Evolutionary conservation across 2,329 filamentous ascomycete genomes (phyloP).

Genomic region (Phyllosticta citrichinensis): DNA sequence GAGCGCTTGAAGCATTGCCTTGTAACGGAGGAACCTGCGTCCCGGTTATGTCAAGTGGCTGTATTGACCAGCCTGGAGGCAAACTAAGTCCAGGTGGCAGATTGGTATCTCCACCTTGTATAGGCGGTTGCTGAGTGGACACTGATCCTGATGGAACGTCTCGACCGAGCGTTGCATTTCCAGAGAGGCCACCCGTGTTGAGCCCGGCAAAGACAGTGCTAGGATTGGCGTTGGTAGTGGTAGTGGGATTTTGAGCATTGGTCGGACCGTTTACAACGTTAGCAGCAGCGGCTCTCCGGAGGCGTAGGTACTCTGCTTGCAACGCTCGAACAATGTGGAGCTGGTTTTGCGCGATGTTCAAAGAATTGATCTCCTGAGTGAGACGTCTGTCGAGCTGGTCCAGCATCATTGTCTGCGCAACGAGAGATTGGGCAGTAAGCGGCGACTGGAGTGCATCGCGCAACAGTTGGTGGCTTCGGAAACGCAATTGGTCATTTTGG

Average conservation of each 20-base stretch:
- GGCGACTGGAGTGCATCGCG: conserved; percentile 4
- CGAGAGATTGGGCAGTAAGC: conserved; percentile 8
- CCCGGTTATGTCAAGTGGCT: conserved; percentile 10
- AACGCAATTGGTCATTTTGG: neutral
- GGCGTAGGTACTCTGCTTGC: conserved; percentile 9
- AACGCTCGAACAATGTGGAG: conserved; percentile 52
- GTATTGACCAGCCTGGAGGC: conserved; percentile 28
- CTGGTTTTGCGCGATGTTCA: conserved; percentile 58
- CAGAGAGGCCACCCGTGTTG: conserved; percentile 19
- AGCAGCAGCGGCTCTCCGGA: conserved; percentile 4
- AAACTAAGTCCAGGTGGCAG: conserved; percentile 26
- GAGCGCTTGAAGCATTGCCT: neutral
- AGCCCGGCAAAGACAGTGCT: conserved; percentile 15
- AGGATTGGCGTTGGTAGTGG: conserved; percentile 17
- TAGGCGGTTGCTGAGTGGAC: conserved; percentile 18
- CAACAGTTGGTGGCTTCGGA: neutral
- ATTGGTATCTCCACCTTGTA: conserved; percentile 25
- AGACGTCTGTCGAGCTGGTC: conserved; percentile 59
- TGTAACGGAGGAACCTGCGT: neutral
- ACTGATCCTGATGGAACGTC: conserved; percentile 6
- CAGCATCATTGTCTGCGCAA: conserved; percentile 49
- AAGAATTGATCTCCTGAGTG: conserved; percentile 52
- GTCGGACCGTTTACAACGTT: conserved; percentile 14
- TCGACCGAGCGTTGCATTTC: conserved; percentile 18
- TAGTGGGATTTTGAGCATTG: conserved; percentile 19